These are phyloP conservation scores for Psilocybe azurescens DNA, from an alignment of 768 basidiomycete species.

Conservation along the genomic window DNA sequence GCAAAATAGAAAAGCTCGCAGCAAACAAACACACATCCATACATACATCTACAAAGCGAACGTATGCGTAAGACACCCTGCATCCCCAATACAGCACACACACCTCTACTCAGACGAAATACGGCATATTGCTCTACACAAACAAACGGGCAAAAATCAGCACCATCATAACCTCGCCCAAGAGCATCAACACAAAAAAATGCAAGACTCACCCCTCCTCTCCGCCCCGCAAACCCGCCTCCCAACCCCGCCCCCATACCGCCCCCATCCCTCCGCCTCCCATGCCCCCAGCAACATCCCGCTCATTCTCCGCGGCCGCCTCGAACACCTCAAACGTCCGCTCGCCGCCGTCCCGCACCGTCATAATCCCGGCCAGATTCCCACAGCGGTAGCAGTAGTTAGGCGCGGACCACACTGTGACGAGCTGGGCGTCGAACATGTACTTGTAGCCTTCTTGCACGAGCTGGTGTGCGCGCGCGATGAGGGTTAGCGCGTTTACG, in stretches of 20 bases:
- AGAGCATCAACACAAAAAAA: background rate
- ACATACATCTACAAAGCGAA: too few species aligned
- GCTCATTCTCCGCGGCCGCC: constrained; percentile 88
- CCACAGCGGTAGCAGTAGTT: constrained; percentile 75
- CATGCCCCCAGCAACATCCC: constrained; percentile 48
- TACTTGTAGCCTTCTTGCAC: constrained; percentile 97
- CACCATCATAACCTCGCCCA: background rate
- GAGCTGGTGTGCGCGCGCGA: constrained; percentile 95
- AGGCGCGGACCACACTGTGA: constrained; percentile 93
- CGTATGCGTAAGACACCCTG: background rate
- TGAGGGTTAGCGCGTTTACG: constrained; percentile 83
- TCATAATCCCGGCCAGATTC: constrained; percentile 91
- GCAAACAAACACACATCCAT: too few species aligned
- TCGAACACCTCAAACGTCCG: constrained; percentile 83
- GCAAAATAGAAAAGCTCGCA: too few species aligned
- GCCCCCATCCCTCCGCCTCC: background rate
- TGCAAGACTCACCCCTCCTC: background rate
- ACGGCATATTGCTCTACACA: constrained; percentile 26
- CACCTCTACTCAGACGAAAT: constrained; percentile 28
- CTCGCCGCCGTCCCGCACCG: constrained; percentile 70
- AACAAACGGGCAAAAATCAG: background rate
- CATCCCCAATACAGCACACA: background rate
- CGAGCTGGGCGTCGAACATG: constrained; percentile 93
- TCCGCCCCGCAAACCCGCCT: background rate
- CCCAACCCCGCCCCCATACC: background rate